Percentiles rank a stretch among this genome's conserved stretches.
Evolutionary conservation across 345 rosid genomes (phyloP).

Genomic region (Mercurialis annua): DNA sequence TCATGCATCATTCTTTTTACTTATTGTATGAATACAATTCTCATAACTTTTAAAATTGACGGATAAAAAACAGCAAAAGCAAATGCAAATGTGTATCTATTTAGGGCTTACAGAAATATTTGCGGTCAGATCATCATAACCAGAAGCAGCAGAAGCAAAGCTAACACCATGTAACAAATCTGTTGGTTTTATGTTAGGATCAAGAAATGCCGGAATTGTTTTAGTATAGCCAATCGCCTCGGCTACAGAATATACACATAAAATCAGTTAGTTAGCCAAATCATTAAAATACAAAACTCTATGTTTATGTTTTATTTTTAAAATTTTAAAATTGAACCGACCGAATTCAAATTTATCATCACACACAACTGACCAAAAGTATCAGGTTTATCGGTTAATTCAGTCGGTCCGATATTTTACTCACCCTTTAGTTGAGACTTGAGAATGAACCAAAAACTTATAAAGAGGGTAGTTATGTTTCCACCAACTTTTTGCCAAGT

Average conservation of each 20-base stretch:
- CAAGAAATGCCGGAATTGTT: constrained; percentile 64
- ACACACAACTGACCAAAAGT: too few species aligned
- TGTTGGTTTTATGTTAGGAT: constrained; percentile 40
- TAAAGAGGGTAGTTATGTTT: constrained; percentile 1
- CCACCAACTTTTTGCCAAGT: not conserved
- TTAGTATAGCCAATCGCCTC: constrained; percentile 60
- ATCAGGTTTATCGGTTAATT: too few species aligned
- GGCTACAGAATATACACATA: constrained; percentile 31
- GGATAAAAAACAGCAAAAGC: too few species aligned
- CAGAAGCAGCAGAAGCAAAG: constrained; percentile 92
- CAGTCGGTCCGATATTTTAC: too few species aligned
- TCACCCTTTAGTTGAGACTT: not conserved
- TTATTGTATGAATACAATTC: too few species aligned
- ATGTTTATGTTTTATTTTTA: too few species aligned
- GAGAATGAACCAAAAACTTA: not conserved
- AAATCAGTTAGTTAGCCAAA: not conserved
- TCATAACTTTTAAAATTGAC: too few species aligned
- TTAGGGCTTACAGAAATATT: constrained; percentile 57
- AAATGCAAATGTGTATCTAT: too few species aligned
- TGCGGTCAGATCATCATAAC: constrained; percentile 84
- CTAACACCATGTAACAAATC: constrained; percentile 72
- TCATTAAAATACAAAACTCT: too few species aligned
- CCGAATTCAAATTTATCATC: too few species aligned
- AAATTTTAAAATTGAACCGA: too few species aligned
- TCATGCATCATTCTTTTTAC: too few species aligned